Conservation (phyloP, 2,329 filamentous ascomycete species). For the Calonectria montana region DNA sequence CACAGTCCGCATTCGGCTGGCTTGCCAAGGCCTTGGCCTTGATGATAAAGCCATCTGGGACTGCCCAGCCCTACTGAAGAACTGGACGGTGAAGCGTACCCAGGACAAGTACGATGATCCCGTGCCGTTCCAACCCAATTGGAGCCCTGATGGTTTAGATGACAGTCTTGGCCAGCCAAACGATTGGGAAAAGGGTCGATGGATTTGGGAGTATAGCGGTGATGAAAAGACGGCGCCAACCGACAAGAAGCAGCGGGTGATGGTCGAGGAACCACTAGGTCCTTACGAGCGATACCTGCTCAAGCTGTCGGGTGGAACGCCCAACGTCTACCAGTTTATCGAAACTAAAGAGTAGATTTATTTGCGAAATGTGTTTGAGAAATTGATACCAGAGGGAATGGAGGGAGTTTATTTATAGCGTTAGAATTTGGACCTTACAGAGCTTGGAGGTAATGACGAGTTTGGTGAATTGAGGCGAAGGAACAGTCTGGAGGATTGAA, state of each 20-base stretch:
- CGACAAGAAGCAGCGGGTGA: constrained; percentile 51
- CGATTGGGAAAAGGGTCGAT: constrained; percentile 50
- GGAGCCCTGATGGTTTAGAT: constrained; percentile 44
- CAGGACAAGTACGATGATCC: constrained; percentile 48
- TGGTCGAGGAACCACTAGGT: constrained; percentile 66
- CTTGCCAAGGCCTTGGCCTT: constrained; percentile 60
- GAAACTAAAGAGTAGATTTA: constrained; percentile 33
- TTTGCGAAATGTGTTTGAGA: not conserved
- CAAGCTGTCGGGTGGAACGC: constrained; percentile 55
- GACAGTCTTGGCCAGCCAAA: constrained; percentile 37
- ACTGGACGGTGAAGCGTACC: constrained; percentile 57
- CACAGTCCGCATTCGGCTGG: constrained; percentile 64
- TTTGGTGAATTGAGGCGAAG: not conserved
- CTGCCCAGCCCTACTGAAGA: constrained; percentile 55
- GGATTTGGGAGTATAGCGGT: constrained; percentile 67
- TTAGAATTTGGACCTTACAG: not conserved
- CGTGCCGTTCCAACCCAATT: constrained; percentile 46
- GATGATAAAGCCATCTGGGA: constrained; percentile 62
- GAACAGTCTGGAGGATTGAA: not conserved
- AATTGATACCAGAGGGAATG: not conserved
- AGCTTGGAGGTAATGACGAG: not conserved
- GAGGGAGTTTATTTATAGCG: not conserved
- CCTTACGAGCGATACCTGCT: constrained; percentile 64
- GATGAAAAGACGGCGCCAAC: constrained; percentile 54
- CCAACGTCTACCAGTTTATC: constrained; percentile 58